These are phyloP conservation scores for Lactifluus piperatus DNA, from an alignment of 768 basidiomycete species.

Conservation along the genomic window DNA sequence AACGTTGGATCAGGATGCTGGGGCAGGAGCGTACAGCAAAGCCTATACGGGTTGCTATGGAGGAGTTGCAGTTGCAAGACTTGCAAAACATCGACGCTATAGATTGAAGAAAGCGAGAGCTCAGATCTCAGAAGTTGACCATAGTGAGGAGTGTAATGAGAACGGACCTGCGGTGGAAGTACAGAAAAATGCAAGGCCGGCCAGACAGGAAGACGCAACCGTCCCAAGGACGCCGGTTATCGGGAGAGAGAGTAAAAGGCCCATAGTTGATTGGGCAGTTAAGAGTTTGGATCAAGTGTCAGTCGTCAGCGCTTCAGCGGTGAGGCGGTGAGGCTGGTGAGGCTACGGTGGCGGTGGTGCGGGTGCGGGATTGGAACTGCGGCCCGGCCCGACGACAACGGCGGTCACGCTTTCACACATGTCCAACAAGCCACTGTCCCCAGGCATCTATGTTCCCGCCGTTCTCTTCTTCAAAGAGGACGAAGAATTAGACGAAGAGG, in stretches of 20 bases:
- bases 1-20: neutral
- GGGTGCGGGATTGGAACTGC: too few species aligned
- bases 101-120: slow-evolving; percentile 11
- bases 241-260: slow-evolving; percentile 64
- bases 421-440: slow-evolving; percentile 39
- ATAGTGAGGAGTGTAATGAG: neutral
- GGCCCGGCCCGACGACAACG: too few species aligned
- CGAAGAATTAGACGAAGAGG: slow-evolving; percentile 59
- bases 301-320: too few species aligned
- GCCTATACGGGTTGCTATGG: slow-evolving; percentile 93
- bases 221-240: slow-evolving; percentile 58
- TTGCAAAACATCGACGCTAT: slow-evolving; percentile 94
- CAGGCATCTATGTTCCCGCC: slow-evolving; percentile 71
- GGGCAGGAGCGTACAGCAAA: slow-evolving; percentile 59
- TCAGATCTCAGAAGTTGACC: slow-evolving; percentile 6
- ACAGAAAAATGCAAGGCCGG: slow-evolving; percentile 76
- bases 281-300: neutral
- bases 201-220: slow-evolving; percentile 76
- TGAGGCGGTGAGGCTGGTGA: too few species aligned
- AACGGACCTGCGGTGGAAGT: slow-evolving; percentile 73
- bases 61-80: slow-evolving; percentile 98
- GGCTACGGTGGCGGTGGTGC: neutral
- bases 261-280: slow-evolving; percentile 38
- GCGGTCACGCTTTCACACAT: slow-evolving; percentile 4
- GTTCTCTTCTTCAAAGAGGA: slow-evolving; percentile 64